A percentile compares a stretch with the other conserved stretches of the same genome.
These are phyloP conservation scores for Drechslerella stenobrocha DNA, from an alignment of 2,329 filamentous ascomycete species.

Conservation along the genomic window DNA sequence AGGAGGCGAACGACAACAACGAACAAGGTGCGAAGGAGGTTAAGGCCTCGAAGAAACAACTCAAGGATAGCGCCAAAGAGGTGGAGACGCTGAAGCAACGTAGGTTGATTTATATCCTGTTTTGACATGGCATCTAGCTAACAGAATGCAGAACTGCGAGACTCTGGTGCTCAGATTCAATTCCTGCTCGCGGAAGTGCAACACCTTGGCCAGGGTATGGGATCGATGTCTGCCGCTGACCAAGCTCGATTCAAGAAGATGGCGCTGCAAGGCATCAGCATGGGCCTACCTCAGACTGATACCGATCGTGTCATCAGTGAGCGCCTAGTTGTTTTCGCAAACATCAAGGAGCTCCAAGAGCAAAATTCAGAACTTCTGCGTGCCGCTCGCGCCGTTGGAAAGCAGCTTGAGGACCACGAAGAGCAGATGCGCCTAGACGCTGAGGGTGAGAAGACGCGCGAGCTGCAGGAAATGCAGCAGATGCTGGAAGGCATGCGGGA, in stretches of 20 bases:
- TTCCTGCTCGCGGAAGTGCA: constrained; percentile 86
- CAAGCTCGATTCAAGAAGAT: constrained; percentile 75
- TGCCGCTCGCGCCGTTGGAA: constrained; percentile 77
- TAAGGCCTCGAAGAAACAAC: constrained; percentile 75
- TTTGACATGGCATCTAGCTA: constrained; percentile 3
- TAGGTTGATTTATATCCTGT: constrained; percentile 12
- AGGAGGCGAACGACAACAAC: constrained; percentile 57
- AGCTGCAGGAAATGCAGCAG: constrained; percentile 72
- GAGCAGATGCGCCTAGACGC: constrained; percentile 58
- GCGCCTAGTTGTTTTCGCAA: constrained; percentile 85
- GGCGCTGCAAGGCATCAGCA: constrained; percentile 72
- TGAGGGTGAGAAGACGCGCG: constrained; percentile 65
- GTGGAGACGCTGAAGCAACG: constrained; percentile 76
- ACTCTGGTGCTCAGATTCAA: constrained; percentile 86
- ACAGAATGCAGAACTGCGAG: constrained; percentile 67
- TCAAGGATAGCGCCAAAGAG: constrained; percentile 67
- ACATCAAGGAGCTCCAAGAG: constrained; percentile 78
- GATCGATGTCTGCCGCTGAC: constrained; percentile 71
- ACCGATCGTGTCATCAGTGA: constrained; percentile 88
- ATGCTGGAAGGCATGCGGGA: constrained; percentile 79
- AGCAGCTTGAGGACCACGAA: constrained; percentile 50
- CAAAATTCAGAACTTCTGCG: constrained; percentile 84
- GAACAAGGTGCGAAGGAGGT: constrained; percentile 65
- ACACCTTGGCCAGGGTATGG: constrained; percentile 75
- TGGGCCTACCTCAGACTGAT: constrained; percentile 71